phyloP scores from a whole-genome alignment of 1,139 yeast genomes.

The Pichia sp. region DNA sequence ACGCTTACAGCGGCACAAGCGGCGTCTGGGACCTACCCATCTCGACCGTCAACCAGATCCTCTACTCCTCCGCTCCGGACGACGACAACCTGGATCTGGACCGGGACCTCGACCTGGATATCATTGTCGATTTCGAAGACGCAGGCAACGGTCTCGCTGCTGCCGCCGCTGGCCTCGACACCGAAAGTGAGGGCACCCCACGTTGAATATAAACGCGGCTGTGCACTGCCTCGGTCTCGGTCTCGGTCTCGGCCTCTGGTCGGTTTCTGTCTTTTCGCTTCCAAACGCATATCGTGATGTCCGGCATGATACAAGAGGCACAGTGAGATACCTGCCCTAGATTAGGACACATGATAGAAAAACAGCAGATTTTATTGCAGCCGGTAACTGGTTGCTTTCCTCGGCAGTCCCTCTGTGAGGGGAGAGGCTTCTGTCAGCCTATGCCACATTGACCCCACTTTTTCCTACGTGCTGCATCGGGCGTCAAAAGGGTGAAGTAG shows the following conservation, averaged over 20 bases:
- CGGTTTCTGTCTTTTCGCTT: background rate
- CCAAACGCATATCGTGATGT: background rate
- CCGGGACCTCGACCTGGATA: background rate
- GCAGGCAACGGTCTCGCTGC: background rate
- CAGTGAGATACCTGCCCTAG: too few species aligned
- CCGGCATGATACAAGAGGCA: too few species aligned
- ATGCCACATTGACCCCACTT: too few species aligned
- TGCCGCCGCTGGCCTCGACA: background rate
- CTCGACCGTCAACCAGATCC: slow-evolving; percentile 61
- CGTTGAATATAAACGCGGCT: background rate
- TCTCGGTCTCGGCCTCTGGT: background rate
- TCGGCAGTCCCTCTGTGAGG: too few species aligned
- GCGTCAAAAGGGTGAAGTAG: too few species aligned
- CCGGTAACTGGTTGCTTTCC: too few species aligned
- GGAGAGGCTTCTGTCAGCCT: too few species aligned
- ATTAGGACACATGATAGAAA: too few species aligned
- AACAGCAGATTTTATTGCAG: too few species aligned
- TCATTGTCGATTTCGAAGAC: background rate
- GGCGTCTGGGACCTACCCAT: slow-evolving; percentile 85
- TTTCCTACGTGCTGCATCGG: too few species aligned
- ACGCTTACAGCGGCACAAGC: slow-evolving; percentile 55
- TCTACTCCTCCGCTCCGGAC: slow-evolving; percentile 37
- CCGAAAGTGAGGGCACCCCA: background rate
- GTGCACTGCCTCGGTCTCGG: background rate
- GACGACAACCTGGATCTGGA: background rate